Conservation (phyloP, 169 alveolate genomes). For the Eimeria acervulina region DNA sequence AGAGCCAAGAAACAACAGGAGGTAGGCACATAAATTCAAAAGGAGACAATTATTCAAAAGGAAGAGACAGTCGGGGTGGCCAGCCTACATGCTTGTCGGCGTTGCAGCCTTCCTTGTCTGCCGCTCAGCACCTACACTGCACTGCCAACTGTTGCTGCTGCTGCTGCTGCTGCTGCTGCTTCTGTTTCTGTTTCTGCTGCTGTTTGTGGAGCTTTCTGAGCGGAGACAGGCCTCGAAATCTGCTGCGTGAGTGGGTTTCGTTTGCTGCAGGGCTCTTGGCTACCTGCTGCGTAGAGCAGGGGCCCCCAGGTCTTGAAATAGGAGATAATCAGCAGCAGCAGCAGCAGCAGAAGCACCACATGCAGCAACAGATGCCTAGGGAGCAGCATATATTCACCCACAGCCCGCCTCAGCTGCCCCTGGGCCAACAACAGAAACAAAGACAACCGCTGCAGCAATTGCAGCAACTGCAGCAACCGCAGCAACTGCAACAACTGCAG, state of each 20-base stretch:
- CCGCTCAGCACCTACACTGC: neutral
- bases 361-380: constrained; percentile 11
- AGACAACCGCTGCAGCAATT: neutral
- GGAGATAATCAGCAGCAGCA: constrained; percentile 57
- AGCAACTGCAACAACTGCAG: too few relatives aligned
- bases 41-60: too few relatives aligned
- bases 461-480: neutral
- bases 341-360: constrained; percentile 42
- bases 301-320: constrained; percentile 12
- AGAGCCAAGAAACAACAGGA: neutral
- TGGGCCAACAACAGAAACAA: neutral
- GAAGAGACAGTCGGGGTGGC: too few relatives aligned
- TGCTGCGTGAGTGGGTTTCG: neutral
- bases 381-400: neutral
- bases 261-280: neutral
- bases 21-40: neutral
- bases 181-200: neutral
- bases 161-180: neutral
- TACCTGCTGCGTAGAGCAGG: neutral
- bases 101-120: neutral
- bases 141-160: constrained; percentile 1
- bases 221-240: neutral
- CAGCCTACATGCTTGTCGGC: neutral
- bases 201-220: neutral
- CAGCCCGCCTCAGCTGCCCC: neutral